These are phyloP conservation scores for Castanea mollissima DNA, from an alignment of 306 rosid species.

Conservation along the genomic window DNA sequence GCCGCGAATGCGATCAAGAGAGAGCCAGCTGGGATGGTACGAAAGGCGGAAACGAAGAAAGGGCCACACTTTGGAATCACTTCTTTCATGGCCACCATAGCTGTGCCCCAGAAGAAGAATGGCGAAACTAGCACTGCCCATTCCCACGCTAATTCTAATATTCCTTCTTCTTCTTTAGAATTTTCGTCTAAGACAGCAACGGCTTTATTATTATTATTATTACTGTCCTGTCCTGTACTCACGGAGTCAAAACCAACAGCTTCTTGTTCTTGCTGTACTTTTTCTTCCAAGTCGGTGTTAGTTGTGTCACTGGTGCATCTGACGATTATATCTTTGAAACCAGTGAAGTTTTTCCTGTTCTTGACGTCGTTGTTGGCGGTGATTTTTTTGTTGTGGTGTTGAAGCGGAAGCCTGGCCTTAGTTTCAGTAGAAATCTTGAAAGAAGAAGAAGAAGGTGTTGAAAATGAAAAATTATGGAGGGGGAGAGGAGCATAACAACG, in stretches of 20 bases:
- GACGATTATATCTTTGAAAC: background rate
- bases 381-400: background rate
- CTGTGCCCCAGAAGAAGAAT: constrained; percentile 96
- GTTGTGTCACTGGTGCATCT: constrained; percentile 21
- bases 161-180: background rate
- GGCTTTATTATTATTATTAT: background rate
- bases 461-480: constrained; percentile 9
- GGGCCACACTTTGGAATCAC: constrained; percentile 81
- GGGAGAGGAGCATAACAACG: background rate
- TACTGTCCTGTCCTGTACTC: constrained; percentile 59
- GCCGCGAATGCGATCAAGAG: constrained; percentile 80
- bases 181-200: background rate
- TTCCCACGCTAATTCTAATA: constrained; percentile 43
- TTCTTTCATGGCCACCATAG: constrained; percentile 98
- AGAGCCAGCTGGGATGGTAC: constrained; percentile 85
- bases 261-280: background rate
- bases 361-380: background rate
- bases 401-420: constrained; percentile 23
- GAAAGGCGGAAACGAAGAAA: constrained; percentile 77
- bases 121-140: constrained; percentile 80
- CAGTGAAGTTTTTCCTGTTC: background rate
- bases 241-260: constrained; percentile 40
- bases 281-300: constrained; percentile 26
- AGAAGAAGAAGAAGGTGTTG: constrained; percentile 1
- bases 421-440: constrained; percentile 1